Evolutionary conservation across 1,284 basidiomycete species (phyloP).

Genomic region (Trametes polyzona): DNA sequence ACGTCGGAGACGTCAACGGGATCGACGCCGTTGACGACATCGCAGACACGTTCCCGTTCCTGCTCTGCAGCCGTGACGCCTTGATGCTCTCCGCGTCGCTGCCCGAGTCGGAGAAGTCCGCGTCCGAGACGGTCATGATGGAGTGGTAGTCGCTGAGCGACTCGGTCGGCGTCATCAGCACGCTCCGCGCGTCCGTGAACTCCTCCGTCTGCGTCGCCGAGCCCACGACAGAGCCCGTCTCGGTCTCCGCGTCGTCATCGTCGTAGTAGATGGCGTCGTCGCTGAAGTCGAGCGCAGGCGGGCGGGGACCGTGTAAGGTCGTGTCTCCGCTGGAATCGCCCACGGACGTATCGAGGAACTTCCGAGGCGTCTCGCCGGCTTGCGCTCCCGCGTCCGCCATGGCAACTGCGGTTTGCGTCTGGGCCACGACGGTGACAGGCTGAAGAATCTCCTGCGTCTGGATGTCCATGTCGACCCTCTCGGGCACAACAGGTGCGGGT

Average conservation of each 20-base stretch:
- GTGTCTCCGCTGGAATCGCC: constrained; percentile 50
- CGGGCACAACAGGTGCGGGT: constrained; percentile 12
- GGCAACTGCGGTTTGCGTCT: constrained; percentile 25
- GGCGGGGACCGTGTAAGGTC: constrained; percentile 45
- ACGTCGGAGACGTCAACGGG: constrained; percentile 20
- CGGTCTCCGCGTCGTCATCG: constrained; percentile 63
- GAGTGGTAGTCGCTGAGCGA: constrained; percentile 75
- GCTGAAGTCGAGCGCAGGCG: constrained; percentile 36
- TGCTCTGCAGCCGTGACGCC: constrained; percentile 52
- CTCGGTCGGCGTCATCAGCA: constrained; percentile 60
- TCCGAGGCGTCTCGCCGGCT: not conserved
- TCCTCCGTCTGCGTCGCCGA: constrained; percentile 72
- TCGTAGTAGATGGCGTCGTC: constrained; percentile 46
- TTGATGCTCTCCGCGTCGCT: constrained; percentile 70
- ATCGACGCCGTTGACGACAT: constrained; percentile 27
- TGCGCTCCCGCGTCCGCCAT: constrained; percentile 11
- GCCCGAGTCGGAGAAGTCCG: constrained; percentile 50
- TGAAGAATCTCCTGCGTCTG: constrained; percentile 35
- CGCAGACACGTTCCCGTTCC: constrained; percentile 36
- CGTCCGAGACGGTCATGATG: constrained; percentile 71
- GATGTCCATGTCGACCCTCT: constrained; percentile 37
- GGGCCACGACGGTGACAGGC: constrained; percentile 7
- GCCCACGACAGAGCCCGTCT: constrained; percentile 59
- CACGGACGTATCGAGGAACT: constrained; percentile 17
- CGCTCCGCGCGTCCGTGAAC: constrained; percentile 82